Evolutionary conservation across 148 eudicot species (phyloP).

Genomic region (Arbutus unedo): DNA sequence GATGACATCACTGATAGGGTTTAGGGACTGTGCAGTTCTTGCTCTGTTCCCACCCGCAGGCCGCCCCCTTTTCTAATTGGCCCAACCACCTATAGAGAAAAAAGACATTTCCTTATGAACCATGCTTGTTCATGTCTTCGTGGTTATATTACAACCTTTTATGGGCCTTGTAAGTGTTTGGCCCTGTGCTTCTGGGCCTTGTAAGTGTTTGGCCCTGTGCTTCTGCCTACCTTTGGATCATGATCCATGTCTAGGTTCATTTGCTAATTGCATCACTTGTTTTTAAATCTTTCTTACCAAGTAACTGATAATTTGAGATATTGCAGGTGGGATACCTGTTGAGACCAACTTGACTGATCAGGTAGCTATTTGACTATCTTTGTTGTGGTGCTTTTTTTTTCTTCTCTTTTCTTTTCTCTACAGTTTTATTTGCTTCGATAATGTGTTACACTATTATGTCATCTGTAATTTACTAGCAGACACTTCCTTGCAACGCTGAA

Average conservation of each 20-base stretch:
- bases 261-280: conserved; percentile 9
- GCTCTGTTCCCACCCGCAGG: neutral
- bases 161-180: neutral
- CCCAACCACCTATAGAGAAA: neutral
- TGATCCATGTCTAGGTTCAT: neutral
- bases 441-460: conserved; percentile 16
- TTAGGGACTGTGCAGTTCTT: neutral
- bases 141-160: neutral
- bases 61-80: neutral
- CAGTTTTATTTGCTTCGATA: conserved; percentile 21
- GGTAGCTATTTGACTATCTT: conserved; percentile 27
- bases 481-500: conserved; percentile 71
- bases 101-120: neutral
- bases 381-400: neutral
- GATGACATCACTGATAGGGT: neutral
- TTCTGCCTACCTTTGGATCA: neutral
- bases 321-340: conserved; percentile 42
- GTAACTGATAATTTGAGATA: conserved; percentile 1
- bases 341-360: conserved; percentile 36
- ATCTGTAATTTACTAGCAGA: conserved; percentile 47
- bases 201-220: no score
- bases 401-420: neutral
- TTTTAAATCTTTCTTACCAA: neutral
- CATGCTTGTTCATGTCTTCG: neutral
- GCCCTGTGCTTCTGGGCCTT: no score